These are phyloP conservation scores for Salvia splendens DNA, from an alignment of 257 asterid species.

Conservation along the genomic window DNA sequence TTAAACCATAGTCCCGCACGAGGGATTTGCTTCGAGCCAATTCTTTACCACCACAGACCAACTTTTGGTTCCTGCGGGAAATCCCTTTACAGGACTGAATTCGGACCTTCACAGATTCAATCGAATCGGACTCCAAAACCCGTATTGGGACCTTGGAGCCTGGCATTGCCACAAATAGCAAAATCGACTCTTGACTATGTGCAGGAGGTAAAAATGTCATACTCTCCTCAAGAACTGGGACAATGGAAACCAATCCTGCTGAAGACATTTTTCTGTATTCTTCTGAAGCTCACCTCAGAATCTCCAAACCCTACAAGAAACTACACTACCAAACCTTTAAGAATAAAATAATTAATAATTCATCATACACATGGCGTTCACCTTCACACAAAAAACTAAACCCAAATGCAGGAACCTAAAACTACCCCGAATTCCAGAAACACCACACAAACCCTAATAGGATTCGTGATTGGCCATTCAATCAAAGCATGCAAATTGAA, in stretches of 20 bases:
- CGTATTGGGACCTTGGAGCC: slow-evolving; percentile 76
- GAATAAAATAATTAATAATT: slow-evolving; percentile 29
- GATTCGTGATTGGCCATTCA: slow-evolving; percentile 46
- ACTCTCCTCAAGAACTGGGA: slow-evolving; percentile 53
- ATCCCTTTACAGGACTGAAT: slow-evolving; percentile 76
- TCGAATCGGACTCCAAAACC: slow-evolving; percentile 72
- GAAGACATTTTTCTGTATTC: slow-evolving; percentile 56
- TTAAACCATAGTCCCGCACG: slow-evolving; percentile 73
- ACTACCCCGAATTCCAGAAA: slow-evolving; percentile 28
- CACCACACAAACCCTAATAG: slow-evolving; percentile 51
- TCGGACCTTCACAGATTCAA: slow-evolving; percentile 69
- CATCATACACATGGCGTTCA: slow-evolving; percentile 31
- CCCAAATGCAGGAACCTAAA: slow-evolving; percentile 25
- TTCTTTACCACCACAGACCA: slow-evolving; percentile 84
- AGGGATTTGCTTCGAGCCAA: slow-evolving; percentile 75
- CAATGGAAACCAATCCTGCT: slow-evolving; percentile 66
- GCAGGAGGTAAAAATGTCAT: slow-evolving; percentile 44
- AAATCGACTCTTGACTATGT: slow-evolving; percentile 56
- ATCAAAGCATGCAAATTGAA: slow-evolving; percentile 23
- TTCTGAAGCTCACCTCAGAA: slow-evolving; percentile 33
- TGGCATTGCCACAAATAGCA: slow-evolving; percentile 59
- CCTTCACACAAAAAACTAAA: slow-evolving; percentile 30
- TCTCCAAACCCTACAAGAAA: slow-evolving; percentile 34
- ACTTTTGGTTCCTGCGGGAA: slow-evolving; percentile 65
- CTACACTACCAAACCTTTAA: slow-evolving; percentile 37